Base-by-base conservation (phyloP, 805 yeast species). In the Candida chilensis region DNA sequence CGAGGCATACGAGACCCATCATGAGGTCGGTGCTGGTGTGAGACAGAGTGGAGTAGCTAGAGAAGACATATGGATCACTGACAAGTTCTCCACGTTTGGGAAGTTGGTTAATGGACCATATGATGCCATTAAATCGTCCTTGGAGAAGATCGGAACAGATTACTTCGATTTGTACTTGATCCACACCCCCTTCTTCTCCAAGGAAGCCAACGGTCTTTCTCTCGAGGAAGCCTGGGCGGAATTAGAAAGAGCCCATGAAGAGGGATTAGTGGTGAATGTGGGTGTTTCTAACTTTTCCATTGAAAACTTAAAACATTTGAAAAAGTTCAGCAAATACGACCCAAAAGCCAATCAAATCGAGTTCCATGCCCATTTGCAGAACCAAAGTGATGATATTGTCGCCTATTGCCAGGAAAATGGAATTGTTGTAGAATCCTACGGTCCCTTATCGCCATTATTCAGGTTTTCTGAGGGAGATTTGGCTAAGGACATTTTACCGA, bases 341-440 rank as follows among this genome's bases (percentile, higher is more conserved):
- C 64, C 66, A 2, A 39, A 35, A 27, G 53, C 58, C 13, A 57
- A 60, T 40, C 67, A 60, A 39, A 55, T 60, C 30, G 65, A 60
- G 37, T 60, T 52, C 42, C 63, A 59, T 33, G 60, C 65, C 1
- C 50, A 54, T 37, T 45, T 56, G 32, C 64, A 57, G 29, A 50
- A 57, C 38, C 64, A 58, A 32, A 39, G 54, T 3, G 40, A 44
- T 3, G 61, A 54, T 6, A 46, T 62, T 24, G 36, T 45, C 28
- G 46, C 54, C 11, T 60, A 44, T 36, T 38, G 49, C 22, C 37
- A 42, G 18, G 32, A 47, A 16, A 33, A 57, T 33, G 35, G 32
- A 17, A 54, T 55, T 28, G 33, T 48, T 20, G 39, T 54, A 10
- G 54, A 54, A 37, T 64, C 61, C 2, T 60, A 57, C 42, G 52